These are phyloP conservation scores for Vicia villosa DNA, from an alignment of 306 rosid species.

Conservation along the genomic window DNA sequence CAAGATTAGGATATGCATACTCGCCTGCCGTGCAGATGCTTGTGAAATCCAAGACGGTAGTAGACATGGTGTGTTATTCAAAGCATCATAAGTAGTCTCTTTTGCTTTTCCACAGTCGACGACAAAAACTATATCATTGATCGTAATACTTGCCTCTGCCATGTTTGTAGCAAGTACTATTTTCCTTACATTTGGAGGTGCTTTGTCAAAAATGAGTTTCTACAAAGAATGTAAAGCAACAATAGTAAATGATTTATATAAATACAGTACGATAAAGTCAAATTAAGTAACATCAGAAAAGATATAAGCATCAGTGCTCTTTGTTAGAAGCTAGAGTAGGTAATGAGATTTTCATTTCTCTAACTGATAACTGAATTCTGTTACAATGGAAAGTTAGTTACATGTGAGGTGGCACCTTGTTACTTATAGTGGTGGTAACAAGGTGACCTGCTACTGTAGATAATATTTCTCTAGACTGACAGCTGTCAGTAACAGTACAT, in stretches of 20 bases:
- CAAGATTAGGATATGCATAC: slow-evolving; percentile 43
- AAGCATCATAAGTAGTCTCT: slow-evolving; percentile 96
- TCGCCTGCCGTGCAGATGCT: slow-evolving; percentile 94
- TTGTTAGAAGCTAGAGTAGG: too few relatives aligned
- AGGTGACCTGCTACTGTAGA: too few relatives aligned
- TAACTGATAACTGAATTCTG: too few relatives aligned
- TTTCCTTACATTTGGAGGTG: slow-evolving; percentile 88
- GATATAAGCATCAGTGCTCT: slow-evolving; percentile 11
- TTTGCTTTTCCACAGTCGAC: slow-evolving; percentile 98
- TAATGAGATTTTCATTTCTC: too few relatives aligned
- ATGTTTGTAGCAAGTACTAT: slow-evolving; percentile 92
- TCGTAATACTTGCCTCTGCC: slow-evolving; percentile 99
- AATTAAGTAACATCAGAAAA: slow-evolving; percentile 29
- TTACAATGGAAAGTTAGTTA: too few relatives aligned
- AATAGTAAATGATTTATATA: not conserved
- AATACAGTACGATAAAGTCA: slow-evolving; percentile 3
- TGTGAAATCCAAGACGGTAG: slow-evolving; percentile 97
- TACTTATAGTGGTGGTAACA: too few relatives aligned
- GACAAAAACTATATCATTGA: slow-evolving; percentile 89
- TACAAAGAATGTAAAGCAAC: slow-evolving; percentile 41
- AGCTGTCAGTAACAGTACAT: too few relatives aligned
- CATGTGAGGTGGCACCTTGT: too few relatives aligned
- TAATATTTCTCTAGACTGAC: too few relatives aligned
- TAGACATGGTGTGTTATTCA: slow-evolving; percentile 94
- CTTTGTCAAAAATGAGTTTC: slow-evolving; percentile 88